Evolutionary conservation across 2,329 filamentous ascomycete species (phyloP), one percentile per base, ranked within the genome.

Genomic region (Colletotrichum sansevieriae): DNA sequence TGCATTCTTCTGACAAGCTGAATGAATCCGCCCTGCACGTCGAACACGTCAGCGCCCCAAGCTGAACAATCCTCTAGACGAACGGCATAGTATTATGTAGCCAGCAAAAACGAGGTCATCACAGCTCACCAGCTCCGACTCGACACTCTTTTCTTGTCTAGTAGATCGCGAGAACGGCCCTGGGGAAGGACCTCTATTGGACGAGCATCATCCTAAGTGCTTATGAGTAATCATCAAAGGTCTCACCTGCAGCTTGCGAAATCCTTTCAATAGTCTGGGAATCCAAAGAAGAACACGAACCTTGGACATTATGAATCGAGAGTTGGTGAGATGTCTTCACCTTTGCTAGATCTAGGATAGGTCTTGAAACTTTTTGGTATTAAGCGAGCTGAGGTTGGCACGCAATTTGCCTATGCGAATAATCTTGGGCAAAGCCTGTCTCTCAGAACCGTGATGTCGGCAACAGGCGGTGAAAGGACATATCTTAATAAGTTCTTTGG

Each of bases 151-250:
- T 11, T 29, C 37, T 22, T 20, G 2, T 20, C 43, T 13, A 7
- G 39, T 12, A 41, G 7, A 55, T 47, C 10, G 39, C n/a, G 33
- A 35, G 20, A 41, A 5, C 29, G 25, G 22, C 10, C 4, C 4
- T 10, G 9, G 20, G 7, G 20, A 35, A n/a, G 52, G 43, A 41
- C 29, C 44, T 10, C 18, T 43, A 68, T 66, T 68, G 66, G 66
- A 33, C 33, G 35, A 12, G 61, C 47, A 25, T 41, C 49, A n/a
- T 22, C 18, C 43, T 49, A 68, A 68, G 66, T 61, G 66, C 66
- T 68, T 68, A 68, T 65, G 62, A 65, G 62, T 51, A 61, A 68
- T 54, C 66, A n/a, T 41, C 52, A 37, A 37, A 46, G 64, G 49
- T 56, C 66, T 60, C 43, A 68, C 65, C 29, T 66, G 66, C 66